Evolutionary conservation across 2,329 filamentous ascomycete genomes (phyloP).

Genomic region (Tolypocladium guangdongense): DNA sequence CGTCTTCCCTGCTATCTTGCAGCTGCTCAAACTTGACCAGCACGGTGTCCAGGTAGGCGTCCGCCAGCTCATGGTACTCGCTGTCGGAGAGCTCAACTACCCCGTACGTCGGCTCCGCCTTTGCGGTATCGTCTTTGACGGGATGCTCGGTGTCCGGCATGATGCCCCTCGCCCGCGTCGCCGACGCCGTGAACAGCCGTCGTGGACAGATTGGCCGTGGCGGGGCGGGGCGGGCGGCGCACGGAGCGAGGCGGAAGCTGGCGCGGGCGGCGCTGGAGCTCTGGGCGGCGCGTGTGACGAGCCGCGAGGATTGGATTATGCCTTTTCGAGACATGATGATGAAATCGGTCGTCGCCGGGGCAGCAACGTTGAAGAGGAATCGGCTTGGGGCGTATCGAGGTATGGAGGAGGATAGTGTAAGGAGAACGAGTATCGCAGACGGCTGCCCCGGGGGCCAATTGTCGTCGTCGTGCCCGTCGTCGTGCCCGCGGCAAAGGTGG

Average conservation of each 20-base stretch:
- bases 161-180: constrained; percentile 34
- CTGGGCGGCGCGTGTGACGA: constrained; percentile 22
- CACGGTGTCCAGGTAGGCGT: constrained; percentile 57
- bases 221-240: not conserved
- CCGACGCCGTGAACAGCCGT: constrained; percentile 19
- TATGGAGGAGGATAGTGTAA: not conserved
- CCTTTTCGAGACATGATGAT: constrained; percentile 19
- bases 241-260: constrained; percentile 9
- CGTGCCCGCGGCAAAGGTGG: not conserved
- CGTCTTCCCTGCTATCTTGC: constrained; percentile 60
- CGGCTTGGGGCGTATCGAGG: not conserved
- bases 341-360: not conserved
- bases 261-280: constrained; percentile 12
- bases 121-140: constrained; percentile 28
- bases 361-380: not conserved
- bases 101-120: constrained; percentile 27
- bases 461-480: not conserved
- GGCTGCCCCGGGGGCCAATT: not conserved
- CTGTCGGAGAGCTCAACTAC: constrained; percentile 55
- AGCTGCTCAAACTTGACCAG: constrained; percentile 56
- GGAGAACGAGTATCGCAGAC: not conserved
- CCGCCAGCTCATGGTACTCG: constrained; percentile 68
- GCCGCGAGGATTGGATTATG: constrained; percentile 26
- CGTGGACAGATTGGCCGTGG: constrained; percentile 6
- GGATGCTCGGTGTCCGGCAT: constrained; percentile 50